Conservation (phyloP, 2,329 filamentous ascomycete species). For the Ceratocystis eucalypticola region DNA sequence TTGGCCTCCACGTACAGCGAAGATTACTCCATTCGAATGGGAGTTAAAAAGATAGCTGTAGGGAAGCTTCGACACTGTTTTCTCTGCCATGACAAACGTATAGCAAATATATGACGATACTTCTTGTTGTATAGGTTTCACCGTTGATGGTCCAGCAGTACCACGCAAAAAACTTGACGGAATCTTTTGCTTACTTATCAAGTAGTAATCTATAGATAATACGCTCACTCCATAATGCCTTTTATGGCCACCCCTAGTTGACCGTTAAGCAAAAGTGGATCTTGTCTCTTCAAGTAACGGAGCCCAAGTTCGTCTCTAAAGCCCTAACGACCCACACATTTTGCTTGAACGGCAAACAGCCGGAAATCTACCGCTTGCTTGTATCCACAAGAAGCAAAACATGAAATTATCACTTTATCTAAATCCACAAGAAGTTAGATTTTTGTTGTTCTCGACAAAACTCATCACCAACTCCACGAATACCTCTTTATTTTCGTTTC, state of each 20-base stretch:
- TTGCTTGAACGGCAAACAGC: slow-evolving; percentile 2
- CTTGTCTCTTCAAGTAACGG: slow-evolving; percentile 16
- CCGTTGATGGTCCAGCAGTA: not conserved
- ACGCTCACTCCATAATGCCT: not conserved
- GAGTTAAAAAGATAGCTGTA: slow-evolving; percentile 48
- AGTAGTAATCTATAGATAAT: not conserved
- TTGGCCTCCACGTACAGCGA: slow-evolving; percentile 60
- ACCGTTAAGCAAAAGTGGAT: not conserved
- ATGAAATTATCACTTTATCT: not conserved
- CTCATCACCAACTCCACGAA: slow-evolving; percentile 25
- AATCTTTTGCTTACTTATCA: not conserved
- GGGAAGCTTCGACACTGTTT: slow-evolving; percentile 37
- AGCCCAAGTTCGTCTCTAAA: slow-evolving; percentile 23
- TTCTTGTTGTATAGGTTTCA: not conserved
- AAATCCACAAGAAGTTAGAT: not conserved
- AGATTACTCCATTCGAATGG: slow-evolving; percentile 42
- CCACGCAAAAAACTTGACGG: not conserved
- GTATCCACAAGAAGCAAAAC: slow-evolving; percentile 15
- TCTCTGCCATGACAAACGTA: slow-evolving; percentile 6
- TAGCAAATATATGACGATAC: not conserved
- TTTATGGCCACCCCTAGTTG: not conserved
- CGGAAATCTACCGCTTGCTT: slow-evolving; percentile 4
- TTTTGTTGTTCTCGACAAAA: slow-evolving; percentile 20
- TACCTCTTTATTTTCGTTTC: slow-evolving; percentile 11
- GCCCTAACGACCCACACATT: slow-evolving; percentile 27